Conservation (phyloP, 169 alveolate genomes). For the Theileria annulata region DNA sequence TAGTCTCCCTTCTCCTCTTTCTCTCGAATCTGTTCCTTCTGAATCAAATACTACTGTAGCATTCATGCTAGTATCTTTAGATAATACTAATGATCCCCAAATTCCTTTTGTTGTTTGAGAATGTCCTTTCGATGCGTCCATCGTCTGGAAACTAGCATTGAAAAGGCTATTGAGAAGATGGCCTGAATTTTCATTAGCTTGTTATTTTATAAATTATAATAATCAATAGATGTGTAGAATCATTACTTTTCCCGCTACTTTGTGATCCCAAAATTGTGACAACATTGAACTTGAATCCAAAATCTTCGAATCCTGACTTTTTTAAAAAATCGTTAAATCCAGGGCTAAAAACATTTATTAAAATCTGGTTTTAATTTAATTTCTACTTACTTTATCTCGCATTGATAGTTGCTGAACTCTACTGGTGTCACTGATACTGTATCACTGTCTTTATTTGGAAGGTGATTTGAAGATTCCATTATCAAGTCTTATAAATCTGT, state of each 20-base stretch:
- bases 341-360: slow-evolving; percentile 24
- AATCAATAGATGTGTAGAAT: background rate
- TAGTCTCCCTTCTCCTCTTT: slow-evolving; percentile 84
- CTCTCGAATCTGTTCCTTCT: slow-evolving; percentile 89
- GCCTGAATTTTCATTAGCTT: slow-evolving; percentile 42
- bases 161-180: slow-evolving; percentile 81
- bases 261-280: slow-evolving; percentile 88
- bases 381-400: slow-evolving; percentile 47
- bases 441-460: background rate
- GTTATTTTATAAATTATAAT: background rate
- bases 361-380: background rate
- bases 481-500: background rate
- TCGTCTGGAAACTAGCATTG: slow-evolving; percentile 81
- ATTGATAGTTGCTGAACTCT: slow-evolving; percentile 58
- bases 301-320: slow-evolving; percentile 55
- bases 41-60: slow-evolving; percentile 82
- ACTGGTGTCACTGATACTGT: slow-evolving; percentile 34
- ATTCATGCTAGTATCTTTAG: slow-evolving; percentile 39
- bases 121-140: slow-evolving; percentile 86
- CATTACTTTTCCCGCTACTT: slow-evolving; percentile 88
- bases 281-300: slow-evolving; percentile 78
- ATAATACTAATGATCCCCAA: slow-evolving; percentile 80
- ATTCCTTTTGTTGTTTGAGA: slow-evolving; percentile 90
- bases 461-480: background rate
- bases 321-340: slow-evolving; percentile 41